Evolutionary conservation across 768 basidiomycete genomes (phyloP), one percentile per base, ranked within the genome.

Genomic region (Suillus subaureus): DNA sequence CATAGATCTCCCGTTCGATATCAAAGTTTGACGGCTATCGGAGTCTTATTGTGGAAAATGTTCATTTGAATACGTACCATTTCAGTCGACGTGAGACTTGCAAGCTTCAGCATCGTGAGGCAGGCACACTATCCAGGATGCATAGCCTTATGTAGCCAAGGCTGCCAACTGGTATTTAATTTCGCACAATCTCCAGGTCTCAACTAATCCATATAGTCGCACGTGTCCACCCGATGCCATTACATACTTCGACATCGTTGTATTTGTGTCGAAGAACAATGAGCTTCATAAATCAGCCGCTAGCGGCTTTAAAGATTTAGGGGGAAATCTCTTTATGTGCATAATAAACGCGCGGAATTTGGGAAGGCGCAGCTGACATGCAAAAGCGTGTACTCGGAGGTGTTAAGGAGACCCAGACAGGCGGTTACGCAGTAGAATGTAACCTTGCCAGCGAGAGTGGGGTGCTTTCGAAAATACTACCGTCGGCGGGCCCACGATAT

Each of bases 111-210:
- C 31, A 16, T 54, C 31, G 28, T 33, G 21, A 54, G 18, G 54
- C 31, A 55, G 54, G 54, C 54, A 55, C 52, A 18, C 31, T 54
- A 18, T 31, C 7, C 35, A 40, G 21, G 31, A 33, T 33, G 21
- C 21, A 31, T 55, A 35, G 52, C 52, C 52, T 31, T 54, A 54
- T 54, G 28, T 54, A 54, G 28, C 51, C 51, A 28, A 28, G 28
- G 51, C 51, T 51, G 54, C 33, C 31, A 55, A 55, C 54, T 55
- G 12, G 11, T 33, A 12, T 33, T 28, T 21, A 33, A 55, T 35
- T 55, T 55, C 31, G 31, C 21, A 35, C 21, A 55, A 55, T 55
- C 54, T 55, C 54, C 54, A 55, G 54, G 54, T n/a, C 33, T 31
- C 21, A 28, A 54, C 18, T 31, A 31, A 31, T 21, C 52, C 52